Conservation (phyloP, 2,329 filamentous ascomycete species). For the Colletotrichum camelliae region DNA sequence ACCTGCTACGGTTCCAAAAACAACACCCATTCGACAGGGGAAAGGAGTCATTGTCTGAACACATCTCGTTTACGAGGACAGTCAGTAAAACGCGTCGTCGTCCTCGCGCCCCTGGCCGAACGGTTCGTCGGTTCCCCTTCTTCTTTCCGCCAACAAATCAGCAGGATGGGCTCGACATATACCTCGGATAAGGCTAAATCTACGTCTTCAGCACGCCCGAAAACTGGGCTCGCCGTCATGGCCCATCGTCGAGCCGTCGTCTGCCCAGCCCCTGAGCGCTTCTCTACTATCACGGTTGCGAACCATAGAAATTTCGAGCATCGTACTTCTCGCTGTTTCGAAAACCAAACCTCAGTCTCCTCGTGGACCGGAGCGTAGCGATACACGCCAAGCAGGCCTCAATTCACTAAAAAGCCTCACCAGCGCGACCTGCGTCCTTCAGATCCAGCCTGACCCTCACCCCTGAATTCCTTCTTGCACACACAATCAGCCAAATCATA, state of each 20-base stretch:
- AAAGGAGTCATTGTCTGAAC: not conserved
- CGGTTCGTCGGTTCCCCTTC: rapidly evolving
- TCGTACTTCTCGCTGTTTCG: not conserved
- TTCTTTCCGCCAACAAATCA: not conserved
- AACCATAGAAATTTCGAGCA: not conserved
- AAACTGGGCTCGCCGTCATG: not conserved
- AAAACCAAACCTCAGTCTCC: rapidly evolving
- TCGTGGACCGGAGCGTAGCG: not conserved
- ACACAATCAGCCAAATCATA: not conserved
- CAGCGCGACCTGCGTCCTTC: not conserved
- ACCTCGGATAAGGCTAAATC: not conserved
- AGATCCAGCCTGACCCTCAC: not conserved
- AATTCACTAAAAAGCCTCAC: not conserved
- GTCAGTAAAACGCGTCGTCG: not conserved
- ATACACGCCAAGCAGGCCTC: not conserved
- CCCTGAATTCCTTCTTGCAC: not conserved
- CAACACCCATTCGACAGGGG: rapidly evolving
- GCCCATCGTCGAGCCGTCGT: not conserved
- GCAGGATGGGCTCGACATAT: not conserved
- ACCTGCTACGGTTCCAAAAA: not conserved
- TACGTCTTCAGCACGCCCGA: not conserved
- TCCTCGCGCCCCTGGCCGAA: not conserved
- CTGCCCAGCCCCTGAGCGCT: not conserved
- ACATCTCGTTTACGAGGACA: not conserved
- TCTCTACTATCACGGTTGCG: not conserved